Evolutionary conservation across 345 rosid species (phyloP).

Genomic region (Cochlearia excelsa): DNA sequence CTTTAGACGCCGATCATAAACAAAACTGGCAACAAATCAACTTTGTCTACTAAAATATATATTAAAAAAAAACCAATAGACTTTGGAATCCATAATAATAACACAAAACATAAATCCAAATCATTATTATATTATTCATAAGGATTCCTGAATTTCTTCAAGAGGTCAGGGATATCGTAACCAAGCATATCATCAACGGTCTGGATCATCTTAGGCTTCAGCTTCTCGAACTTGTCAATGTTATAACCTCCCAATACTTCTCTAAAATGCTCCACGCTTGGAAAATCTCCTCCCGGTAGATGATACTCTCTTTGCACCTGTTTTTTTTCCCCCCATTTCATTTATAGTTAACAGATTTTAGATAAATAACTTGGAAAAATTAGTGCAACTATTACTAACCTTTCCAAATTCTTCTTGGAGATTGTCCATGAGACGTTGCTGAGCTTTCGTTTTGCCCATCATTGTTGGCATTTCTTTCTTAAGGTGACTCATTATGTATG

Average conservation of each 20-base stretch:
- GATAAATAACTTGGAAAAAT: not conserved
- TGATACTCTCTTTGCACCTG: slow-evolving; percentile 86
- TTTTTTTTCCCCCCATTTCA: not conserved
- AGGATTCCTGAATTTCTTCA: slow-evolving; percentile 82
- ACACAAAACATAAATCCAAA: not conserved
- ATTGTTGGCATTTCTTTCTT: slow-evolving; percentile 93
- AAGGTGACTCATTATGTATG: slow-evolving; percentile 85
- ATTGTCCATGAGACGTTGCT: slow-evolving; percentile 72
- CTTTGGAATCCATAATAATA: too few relatives aligned
- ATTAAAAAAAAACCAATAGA: not conserved
- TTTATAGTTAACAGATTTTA: too few relatives aligned
- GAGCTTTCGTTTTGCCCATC: slow-evolving; percentile 97
- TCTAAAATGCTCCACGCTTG: slow-evolving; percentile 70
- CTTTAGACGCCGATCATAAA: too few relatives aligned
- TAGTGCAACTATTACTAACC: slow-evolving; percentile 36
- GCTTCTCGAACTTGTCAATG: slow-evolving; percentile 77
- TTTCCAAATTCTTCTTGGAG: slow-evolving; percentile 75
- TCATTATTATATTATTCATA: slow-evolving; percentile 43
- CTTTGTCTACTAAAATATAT: too few relatives aligned
- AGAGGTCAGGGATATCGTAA: slow-evolving; percentile 76
- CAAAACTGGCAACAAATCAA: too few relatives aligned
- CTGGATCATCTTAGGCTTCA: slow-evolving; percentile 86
- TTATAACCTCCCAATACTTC: slow-evolving; percentile 67
- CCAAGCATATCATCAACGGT: slow-evolving; percentile 91
- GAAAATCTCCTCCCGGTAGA: slow-evolving; percentile 81